These are phyloP conservation scores for Trametes polyzona DNA, from an alignment of 1,284 basidiomycete species.

Conservation along the genomic window DNA sequence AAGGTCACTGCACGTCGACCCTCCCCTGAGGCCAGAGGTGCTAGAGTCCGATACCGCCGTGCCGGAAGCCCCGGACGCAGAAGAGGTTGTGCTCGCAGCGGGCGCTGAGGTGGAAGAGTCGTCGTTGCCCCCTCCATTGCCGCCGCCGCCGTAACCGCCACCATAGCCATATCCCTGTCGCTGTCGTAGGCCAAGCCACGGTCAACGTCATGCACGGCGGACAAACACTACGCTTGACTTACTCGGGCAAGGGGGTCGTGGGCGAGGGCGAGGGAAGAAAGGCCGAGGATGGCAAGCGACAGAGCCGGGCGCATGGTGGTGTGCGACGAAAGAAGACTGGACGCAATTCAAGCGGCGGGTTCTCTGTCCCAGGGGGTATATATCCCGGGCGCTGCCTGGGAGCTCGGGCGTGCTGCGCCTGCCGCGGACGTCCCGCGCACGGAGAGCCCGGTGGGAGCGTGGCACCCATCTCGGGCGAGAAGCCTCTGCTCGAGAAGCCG, in stretches of 20 bases:
- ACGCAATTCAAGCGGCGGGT: constrained; percentile 10
- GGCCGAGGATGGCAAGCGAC: constrained; percentile 15
- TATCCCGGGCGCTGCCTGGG: constrained; percentile 22
- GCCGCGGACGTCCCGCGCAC: constrained; percentile 10
- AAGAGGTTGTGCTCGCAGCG: constrained; percentile 1
- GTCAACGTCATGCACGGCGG: neutral
- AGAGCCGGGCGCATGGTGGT: constrained; percentile 21
- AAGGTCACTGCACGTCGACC: constrained; percentile 16
- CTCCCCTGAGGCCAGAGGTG: constrained; percentile 17
- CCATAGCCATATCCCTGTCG: constrained; percentile 5
- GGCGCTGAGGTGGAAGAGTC: neutral
- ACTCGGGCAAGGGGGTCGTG: constrained; percentile 15
- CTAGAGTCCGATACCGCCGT: constrained; percentile 3
- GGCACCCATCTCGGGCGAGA: constrained; percentile 1
- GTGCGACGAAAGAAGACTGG: constrained; percentile 11
- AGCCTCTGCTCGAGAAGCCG: constrained; percentile 5
- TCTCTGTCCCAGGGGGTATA: constrained; percentile 24
- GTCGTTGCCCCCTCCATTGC: neutral
- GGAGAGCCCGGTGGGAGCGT: constrained; percentile 21
- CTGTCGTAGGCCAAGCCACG: neutral
- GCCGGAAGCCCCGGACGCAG: neutral
- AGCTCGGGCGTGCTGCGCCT: constrained; percentile 23
- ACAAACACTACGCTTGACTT: constrained; percentile 9
- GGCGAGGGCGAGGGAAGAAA: constrained; percentile 19
- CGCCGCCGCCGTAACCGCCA: neutral